Conservation (phyloP, 2,329 filamentous ascomycete species). For the Keithomyces neogunnii region DNA sequence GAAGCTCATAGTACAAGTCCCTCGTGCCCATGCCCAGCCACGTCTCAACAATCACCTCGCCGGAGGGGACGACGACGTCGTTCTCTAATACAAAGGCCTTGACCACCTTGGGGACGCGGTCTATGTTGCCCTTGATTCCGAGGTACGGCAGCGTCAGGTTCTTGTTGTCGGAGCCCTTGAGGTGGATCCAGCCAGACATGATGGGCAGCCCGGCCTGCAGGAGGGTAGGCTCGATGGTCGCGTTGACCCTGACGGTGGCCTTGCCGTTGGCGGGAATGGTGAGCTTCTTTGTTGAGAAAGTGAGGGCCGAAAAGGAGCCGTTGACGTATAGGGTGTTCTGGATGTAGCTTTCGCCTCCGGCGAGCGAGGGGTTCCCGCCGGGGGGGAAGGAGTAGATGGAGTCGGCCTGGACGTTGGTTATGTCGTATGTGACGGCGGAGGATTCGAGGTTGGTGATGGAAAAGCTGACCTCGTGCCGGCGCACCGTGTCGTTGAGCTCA, state of each 20-base stretch:
- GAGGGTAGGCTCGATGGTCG: background rate
- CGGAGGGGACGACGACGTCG: too few relatives aligned
- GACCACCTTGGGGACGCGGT: too few relatives aligned
- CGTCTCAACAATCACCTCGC: too few relatives aligned
- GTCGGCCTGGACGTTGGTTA: constrained; percentile 1
- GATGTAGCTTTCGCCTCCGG: background rate
- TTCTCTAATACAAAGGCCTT: too few relatives aligned
- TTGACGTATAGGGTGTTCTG: constrained; percentile 2
- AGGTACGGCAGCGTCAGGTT: constrained; percentile 8
- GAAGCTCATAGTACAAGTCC: too few relatives aligned
- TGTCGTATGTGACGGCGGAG: constrained; percentile 1
- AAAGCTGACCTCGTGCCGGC: background rate
- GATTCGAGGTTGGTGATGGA: background rate
- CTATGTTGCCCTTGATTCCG: background rate
- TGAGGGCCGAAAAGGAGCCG: constrained; percentile 4
- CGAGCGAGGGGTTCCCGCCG: background rate
- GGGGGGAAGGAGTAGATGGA: background rate
- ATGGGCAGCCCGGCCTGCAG: constrained; percentile 2
- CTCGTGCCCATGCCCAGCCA: too few relatives aligned
- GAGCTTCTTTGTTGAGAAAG: background rate
- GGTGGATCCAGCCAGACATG: constrained; percentile 8
- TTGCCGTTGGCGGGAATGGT: background rate
- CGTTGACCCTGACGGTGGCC: constrained; percentile 2
- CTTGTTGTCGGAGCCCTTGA: constrained; percentile 6
- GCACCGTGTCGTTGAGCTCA: constrained; percentile 46